Evolutionary conservation across 371 early-diverging fungal species (phyloP).

Genomic region (Coemansia sp.): DNA sequence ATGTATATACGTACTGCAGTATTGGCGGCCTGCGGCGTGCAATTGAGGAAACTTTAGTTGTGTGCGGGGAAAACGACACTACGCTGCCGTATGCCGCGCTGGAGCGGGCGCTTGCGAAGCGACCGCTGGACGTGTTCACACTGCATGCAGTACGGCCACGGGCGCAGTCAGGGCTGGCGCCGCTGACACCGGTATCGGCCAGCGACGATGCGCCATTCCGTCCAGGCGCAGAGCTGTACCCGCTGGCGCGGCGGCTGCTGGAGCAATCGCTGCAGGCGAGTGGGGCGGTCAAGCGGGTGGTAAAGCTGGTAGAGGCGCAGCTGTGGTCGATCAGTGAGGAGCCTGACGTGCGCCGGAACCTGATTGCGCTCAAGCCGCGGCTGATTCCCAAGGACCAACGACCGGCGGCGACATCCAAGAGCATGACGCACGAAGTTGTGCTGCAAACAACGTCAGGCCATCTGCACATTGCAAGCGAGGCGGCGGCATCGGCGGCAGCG

Average conservation of each 20-base stretch:
- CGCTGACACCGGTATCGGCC: slow-evolving; percentile 6
- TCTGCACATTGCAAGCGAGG: slow-evolving; percentile 26
- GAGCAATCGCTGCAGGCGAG: slow-evolving; percentile 3
- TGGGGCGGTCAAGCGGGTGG: neutral
- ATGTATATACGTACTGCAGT: slow-evolving; percentile 39
- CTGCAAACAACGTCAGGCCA: slow-evolving; percentile 32
- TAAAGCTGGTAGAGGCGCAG: slow-evolving; percentile 7
- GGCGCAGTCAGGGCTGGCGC: slow-evolving; percentile 5
- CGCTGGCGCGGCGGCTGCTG: slow-evolving; percentile 19
- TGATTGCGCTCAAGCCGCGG: slow-evolving; percentile 43
- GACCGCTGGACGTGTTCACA: slow-evolving; percentile 43
- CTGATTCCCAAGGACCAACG: slow-evolving; percentile 45
- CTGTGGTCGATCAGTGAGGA: slow-evolving; percentile 40
- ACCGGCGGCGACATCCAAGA: slow-evolving; percentile 13
- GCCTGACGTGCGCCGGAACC: slow-evolving; percentile 35
- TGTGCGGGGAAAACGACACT: slow-evolving; percentile 18
- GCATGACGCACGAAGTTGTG: slow-evolving; percentile 23
- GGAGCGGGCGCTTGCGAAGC: slow-evolving; percentile 16
- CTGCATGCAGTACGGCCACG: slow-evolving; percentile 37
- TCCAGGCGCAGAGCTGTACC: slow-evolving; percentile 34
- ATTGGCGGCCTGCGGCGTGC: slow-evolving; percentile 1
- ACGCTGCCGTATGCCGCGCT: slow-evolving; percentile 18
- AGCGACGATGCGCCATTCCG: slow-evolving; percentile 26
- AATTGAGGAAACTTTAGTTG: neutral
- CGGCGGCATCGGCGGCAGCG: slow-evolving; percentile 27